phyloP scores from a whole-genome alignment of 1,139 yeast species.

The Maudiozyma humilis region DNA sequence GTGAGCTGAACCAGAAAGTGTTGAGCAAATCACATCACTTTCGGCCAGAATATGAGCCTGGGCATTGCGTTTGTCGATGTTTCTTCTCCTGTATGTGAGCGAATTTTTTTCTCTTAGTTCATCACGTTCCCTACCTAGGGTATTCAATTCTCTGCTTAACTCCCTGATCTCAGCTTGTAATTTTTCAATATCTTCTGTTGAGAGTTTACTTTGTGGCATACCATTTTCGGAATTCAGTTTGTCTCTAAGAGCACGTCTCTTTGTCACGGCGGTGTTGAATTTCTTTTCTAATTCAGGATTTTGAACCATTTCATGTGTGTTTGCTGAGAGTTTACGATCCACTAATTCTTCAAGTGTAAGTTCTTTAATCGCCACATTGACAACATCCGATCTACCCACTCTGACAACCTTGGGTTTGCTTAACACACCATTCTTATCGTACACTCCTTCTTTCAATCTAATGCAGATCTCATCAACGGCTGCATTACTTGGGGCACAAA shows the following conservation, averaged over 20 bases:
- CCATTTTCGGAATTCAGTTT: conserved; percentile 28
- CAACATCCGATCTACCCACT: conserved; percentile 83
- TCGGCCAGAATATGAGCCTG: conserved; percentile 64
- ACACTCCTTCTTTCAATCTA: conserved; percentile 69
- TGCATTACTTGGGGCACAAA: conserved; percentile 98
- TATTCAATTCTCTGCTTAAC: conserved; percentile 53
- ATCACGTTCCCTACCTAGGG: conserved; percentile 66
- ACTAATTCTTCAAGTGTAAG: conserved; percentile 82
- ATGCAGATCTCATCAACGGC: conserved; percentile 96
- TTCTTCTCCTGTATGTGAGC: conserved; percentile 64
- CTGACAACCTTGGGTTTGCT: conserved; percentile 73
- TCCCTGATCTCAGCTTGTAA: conserved; percentile 46
- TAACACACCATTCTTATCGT: conserved; percentile 46
- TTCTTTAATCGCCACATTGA: conserved; percentile 73
- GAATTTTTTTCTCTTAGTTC: conserved; percentile 67
- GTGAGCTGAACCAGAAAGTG: conserved; percentile 92
- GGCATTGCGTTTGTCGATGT: conserved; percentile 63
- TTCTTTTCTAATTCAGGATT: conserved; percentile 29
- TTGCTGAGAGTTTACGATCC: conserved; percentile 51
- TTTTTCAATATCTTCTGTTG: conserved; percentile 34
- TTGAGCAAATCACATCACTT: conserved; percentile 88
- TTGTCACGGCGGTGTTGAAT: conserved; percentile 22
- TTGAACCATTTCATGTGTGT: conserved; percentile 33
- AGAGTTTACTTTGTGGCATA: conserved; percentile 22
- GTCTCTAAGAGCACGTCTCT: conserved; percentile 23